Conservation (phyloP, 257 asterid species). For the Handroanthus guayacan region DNA sequence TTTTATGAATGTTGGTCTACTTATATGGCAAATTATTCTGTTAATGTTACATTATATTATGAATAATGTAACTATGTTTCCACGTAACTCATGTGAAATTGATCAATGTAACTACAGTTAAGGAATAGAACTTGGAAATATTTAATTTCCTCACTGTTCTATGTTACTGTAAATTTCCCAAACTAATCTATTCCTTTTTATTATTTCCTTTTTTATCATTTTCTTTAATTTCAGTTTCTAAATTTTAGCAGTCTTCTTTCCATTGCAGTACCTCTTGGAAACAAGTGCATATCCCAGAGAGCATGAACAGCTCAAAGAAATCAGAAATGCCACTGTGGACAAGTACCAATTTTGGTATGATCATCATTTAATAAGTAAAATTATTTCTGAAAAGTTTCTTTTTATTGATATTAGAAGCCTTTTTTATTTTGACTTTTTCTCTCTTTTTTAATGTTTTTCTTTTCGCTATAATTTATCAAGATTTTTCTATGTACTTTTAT, state of each 20-base stretch:
- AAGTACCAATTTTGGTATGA: slow-evolving; percentile 55
- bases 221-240: not conserved
- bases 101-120: not conserved
- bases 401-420: no score
- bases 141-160: not conserved
- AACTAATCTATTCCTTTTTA: not conserved
- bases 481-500: no score
- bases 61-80: no score
- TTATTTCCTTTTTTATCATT: not conserved
- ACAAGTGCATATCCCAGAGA: slow-evolving; percentile 68
- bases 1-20: no score
- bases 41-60: no score
- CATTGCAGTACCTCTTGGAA: slow-evolving; percentile 54
- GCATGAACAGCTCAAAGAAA: slow-evolving; percentile 63
- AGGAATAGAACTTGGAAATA: not conserved
- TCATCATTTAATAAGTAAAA: not conserved
- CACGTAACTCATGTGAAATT: no score
- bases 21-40: no score
- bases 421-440: no score
- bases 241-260: not conserved
- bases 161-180: not conserved
- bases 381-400: not conserved
- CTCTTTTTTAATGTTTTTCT: not conserved
- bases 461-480: not conserved
- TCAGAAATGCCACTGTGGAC: slow-evolving; percentile 55